Percentiles rank a stretch among this genome's conserved stretches.
Conservation (phyloP, 305 asterid species). For the Fraxinus latifolia region DNA sequence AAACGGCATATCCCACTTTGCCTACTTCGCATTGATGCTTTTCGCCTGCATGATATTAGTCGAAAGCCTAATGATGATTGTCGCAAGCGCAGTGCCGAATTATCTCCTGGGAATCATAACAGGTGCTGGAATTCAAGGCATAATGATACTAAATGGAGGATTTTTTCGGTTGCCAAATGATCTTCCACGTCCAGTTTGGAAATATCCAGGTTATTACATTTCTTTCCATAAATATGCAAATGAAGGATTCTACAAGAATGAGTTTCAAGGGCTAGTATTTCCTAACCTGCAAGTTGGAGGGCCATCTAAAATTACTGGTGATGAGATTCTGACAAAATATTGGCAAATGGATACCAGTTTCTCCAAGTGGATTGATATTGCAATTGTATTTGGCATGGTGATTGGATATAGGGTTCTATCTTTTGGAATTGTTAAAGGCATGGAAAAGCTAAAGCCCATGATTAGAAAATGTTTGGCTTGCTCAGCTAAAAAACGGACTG, state of each 20-base stretch:
- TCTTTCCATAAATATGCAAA: conserved; percentile 57
- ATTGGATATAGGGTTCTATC: conserved; percentile 43
- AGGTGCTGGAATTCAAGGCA: conserved; percentile 60
- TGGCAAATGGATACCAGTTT: conserved; percentile 55
- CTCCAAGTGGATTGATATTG: conserved; percentile 57
- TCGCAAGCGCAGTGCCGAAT: conserved; percentile 48
- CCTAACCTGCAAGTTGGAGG: conserved; percentile 29
- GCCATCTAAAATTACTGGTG: conserved; percentile 33
- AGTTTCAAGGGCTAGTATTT: conserved; percentile 42
- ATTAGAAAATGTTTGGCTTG: conserved; percentile 22
- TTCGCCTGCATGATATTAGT: conserved; percentile 55
- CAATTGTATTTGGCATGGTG: conserved; percentile 50
- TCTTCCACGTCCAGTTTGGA: conserved; percentile 54
- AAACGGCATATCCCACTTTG: conserved; percentile 39
- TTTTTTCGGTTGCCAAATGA: conserved; percentile 49
- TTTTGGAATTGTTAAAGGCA: conserved; percentile 32
- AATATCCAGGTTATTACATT: conserved; percentile 49
- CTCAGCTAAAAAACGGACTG: not conserved
- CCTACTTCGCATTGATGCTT: conserved; percentile 35
- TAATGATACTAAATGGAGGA: conserved; percentile 56
- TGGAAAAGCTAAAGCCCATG: conserved; percentile 33
- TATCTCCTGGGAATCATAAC: conserved; percentile 61
- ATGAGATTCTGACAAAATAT: conserved; percentile 40
- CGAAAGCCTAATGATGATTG: conserved; percentile 62
- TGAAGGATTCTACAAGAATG: conserved; percentile 62